Base-by-base conservation (phyloP, 805 yeast genomes). In the Ogataea zsoltii region DNA sequence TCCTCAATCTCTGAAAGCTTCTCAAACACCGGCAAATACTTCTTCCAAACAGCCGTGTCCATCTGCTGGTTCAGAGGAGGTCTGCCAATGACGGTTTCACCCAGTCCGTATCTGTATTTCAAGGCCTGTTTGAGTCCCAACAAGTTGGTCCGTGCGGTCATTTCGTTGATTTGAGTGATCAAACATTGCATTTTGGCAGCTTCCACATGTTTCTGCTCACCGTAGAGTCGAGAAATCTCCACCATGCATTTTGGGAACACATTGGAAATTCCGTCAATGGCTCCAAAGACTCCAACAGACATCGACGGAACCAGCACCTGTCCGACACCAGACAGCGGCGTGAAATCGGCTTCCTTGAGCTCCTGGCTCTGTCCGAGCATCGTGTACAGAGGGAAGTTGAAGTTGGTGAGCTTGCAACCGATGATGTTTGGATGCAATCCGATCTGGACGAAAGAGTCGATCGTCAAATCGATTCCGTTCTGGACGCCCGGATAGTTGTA, bases 371-470 rank as follows among this genome's bases (percentile, higher is more conserved):
- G 66, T 2, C 77, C 76, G 31, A 78, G 61, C 55, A 71, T 62
- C 30, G 74, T 66, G 55, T 74, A 74, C 36, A 69, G 66, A 13
- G 78, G 67, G 32, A 77, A 68, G 56, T 78, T 76, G 33, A 72
- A 75, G 58, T 77, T 77, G n/a, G 80, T 71, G 45, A 77, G 65
- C 61, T 77, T 77, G 50, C 72, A 66, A 13, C 82, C 82, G 30
- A 75, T 70, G 44, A 71, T 69, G 56, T 71, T 74, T 44, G 66
- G 63, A 53, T 71, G 75, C 18, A 63, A 67, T 33, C 75, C 68
- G 34, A 75, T 67, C 45, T 62, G 65, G 38, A 55, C 64, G 51
- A 72, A 60, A 16, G 75, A 69, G 36, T 56, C 61, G 15, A 71
- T 68, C 17, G 59, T 56, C 37, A 74, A 61, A 44, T 54, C 56